Percentiles rank a stretch among this genome's conserved stretches.
Conservation (phyloP, 129 eudicot genomes). For the Chrysanthemum makinoi region DNA sequence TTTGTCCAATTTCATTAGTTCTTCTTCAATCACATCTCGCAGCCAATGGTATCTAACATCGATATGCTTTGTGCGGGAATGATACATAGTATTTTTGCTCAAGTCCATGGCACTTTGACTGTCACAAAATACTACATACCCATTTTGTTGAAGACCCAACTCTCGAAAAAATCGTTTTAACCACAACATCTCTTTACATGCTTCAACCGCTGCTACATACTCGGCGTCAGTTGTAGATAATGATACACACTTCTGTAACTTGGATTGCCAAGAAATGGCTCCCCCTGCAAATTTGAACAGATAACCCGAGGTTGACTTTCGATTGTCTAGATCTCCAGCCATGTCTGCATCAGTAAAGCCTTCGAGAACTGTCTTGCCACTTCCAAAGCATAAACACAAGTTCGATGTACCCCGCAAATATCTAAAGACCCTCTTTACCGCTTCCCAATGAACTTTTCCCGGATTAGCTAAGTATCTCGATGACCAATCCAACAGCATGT, state of each 20-base stretch:
- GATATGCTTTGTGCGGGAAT: not conserved
- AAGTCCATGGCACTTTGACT: conserved; percentile 7
- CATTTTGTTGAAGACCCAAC: not conserved
- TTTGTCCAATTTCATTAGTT: too few relatives aligned
- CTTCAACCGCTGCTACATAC: not conserved
- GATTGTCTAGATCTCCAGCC: not conserved
- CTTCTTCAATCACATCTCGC: too few relatives aligned
- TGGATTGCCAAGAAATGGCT: not conserved
- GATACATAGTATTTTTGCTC: not conserved
- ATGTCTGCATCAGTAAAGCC: not conserved
- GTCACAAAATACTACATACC: not conserved
- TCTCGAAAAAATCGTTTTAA: not conserved
- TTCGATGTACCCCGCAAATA: not conserved
- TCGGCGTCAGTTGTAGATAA: not conserved
- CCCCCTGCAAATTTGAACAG: not conserved
- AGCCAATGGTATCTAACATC: too few relatives aligned
- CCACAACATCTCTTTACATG: not conserved
- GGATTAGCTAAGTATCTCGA: not conserved
- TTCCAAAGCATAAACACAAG: not conserved
- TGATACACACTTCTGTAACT: not conserved
- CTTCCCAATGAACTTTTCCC: not conserved
- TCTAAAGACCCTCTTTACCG: not conserved
- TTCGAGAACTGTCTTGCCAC: not conserved
- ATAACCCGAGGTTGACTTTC: not conserved
- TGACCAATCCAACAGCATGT: not conserved